Percentiles rank a stretch among this genome's conserved stretches.
Conservation (phyloP, 2,329 filamentous ascomycete species). For the Graphilbum fragrans region DNA sequence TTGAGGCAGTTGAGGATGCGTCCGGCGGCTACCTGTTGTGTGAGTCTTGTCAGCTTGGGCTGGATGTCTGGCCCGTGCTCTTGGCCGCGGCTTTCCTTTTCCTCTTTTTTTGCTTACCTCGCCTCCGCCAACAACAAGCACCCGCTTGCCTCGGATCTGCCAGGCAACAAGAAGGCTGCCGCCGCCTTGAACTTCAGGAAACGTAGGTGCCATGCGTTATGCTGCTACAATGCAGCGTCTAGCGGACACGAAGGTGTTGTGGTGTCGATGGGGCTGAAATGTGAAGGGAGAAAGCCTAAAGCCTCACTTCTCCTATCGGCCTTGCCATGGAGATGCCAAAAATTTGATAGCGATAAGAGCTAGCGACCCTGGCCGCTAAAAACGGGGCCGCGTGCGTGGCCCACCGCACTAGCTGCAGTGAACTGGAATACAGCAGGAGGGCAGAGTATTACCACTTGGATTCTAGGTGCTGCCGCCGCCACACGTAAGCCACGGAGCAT, state of each 20-base stretch:
- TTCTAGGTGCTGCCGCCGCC: too few relatives aligned
- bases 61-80: too few relatives aligned
- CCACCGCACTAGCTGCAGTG: too few relatives aligned
- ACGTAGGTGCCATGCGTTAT: slow-evolving; percentile 25
- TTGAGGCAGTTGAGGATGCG: slow-evolving; percentile 91
- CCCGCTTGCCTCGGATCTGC: slow-evolving; percentile 81
- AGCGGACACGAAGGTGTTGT: not conserved
- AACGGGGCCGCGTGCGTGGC: too few relatives aligned
- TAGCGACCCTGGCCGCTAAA: not conserved
- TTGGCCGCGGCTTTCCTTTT: not conserved
- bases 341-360: not conserved
- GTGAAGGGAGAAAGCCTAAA: too few relatives aligned
- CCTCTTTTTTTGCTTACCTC: slow-evolving; percentile 50
- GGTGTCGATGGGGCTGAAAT: not conserved
- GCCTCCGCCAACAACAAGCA: slow-evolving; percentile 89
- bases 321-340: not conserved
- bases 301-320: not conserved
- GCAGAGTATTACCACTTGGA: too few relatives aligned
- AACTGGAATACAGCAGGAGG: too few relatives aligned
- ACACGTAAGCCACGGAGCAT: not conserved
- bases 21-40: slow-evolving; percentile 83
- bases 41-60: not conserved
- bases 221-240: not conserved
- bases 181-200: slow-evolving; percentile 74
- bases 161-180: slow-evolving; percentile 91